Base-by-base conservation (phyloP, 495 filamentous ascomycete species). In the Podospora fimiseda region DNA sequence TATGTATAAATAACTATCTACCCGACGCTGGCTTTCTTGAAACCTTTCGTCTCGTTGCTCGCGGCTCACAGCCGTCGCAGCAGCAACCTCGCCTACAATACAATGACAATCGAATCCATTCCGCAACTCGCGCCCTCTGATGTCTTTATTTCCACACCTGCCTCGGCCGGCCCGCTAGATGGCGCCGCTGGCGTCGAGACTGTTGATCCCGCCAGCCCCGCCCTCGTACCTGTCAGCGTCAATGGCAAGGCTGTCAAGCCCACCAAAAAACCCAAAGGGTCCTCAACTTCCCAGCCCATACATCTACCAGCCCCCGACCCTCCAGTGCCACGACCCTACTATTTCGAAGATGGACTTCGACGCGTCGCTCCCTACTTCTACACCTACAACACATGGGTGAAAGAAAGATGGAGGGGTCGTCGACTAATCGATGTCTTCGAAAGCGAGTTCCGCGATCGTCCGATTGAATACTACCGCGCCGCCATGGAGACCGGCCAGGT, bases 381-480 rank as follows among this genome's bases (percentile, higher is more conserved):
- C 63, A 96, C 93, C 2, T 97, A 95, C 69, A 95, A 96, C 60
- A 95, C 90, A 2, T 89, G 81, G 67, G 91, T 85, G 71, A 96
- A 95, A 63, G 80, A 93, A 71, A 79, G 90, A 67, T 96, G 89
- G 90, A 78, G 89, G 49, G 88, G 83, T 50, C 75, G 86, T 22
- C 70, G 75, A 39, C 64, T 95, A 21, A 71, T 94, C 43, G 88
- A 95, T 24, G 84, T 95, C 42, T 95, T 95, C 65, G 71, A 77
- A 20, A 80, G 79, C 56, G 91, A 95, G 67, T 96, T 96, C 64
- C 78, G 90, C 51, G 91, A 98, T 71, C 78, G 92, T 11, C 82
- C 88, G 5, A 61, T 82, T 20, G 86, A 90, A 58, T 98, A 98
- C 65, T 98, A 98, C 71, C 69, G 81, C 74, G 76, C 85, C 50